Evolutionary conservation across 495 filamentous ascomycete genomes (phyloP), one percentile per base, ranked within the genome.

Genomic region (Penicillium turbatum): DNA sequence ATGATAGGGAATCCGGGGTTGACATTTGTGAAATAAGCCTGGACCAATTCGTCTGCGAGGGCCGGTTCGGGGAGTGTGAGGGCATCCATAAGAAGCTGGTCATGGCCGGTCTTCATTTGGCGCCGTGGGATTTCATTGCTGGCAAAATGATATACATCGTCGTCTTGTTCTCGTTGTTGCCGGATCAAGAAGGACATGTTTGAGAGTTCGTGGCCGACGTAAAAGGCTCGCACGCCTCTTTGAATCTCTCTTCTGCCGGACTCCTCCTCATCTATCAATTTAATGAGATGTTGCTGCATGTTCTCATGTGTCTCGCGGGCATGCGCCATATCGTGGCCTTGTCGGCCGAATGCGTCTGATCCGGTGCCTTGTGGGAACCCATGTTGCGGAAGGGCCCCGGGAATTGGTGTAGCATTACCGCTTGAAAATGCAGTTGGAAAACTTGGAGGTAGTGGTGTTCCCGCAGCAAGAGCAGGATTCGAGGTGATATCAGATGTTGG

Each of bases 141-240:
- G 10, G 74, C 72, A 46, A 77, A 75, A 55, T 77, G 74, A 40
- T 75, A 75, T 29, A 75, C 73, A 56, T 73, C 67, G 41, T 76
- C 72, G 52, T 73, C 74, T 41, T 67, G 68, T 21, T 74, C 67
- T 30, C 74, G 72, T 50, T 76, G 72, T 54, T 77, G 75, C 48
- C 73, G 72, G 38, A 79, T 75, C 53, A 79, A 58, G 43, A 75
- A 77, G n/a, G 74, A 76, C 70, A 79, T 74, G 43, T 79, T 79
- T 4, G 76, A 79, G 30, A 71, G 69, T 51, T 75, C 72, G 59
- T 75, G 76, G 11, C 76, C 76, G 9, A 79, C 72, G 42, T 77
- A 79, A 30, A 77, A 75, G 13, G 72, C 74, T 29, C 74, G 70
- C 26, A 77, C 74, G 12, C 72, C 74, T 45, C 72, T 55, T 51